phyloP scores from a whole-genome alignment of 2,329 filamentous ascomycete genomes.

The Arthrinium puccinioides region DNA sequence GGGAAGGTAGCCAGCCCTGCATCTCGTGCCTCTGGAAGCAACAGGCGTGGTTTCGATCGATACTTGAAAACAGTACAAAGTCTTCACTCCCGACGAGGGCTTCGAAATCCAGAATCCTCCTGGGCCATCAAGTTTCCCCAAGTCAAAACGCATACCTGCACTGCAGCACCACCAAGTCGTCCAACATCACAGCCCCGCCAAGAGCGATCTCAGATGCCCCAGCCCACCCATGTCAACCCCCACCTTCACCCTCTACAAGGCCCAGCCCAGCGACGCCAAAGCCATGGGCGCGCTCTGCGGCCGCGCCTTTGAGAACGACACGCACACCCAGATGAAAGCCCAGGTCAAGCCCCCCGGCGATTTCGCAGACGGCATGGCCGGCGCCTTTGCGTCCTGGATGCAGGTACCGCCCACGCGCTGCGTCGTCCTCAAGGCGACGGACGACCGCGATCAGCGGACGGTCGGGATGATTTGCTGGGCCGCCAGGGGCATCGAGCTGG shows the following conservation, averaged over 20 bases:
- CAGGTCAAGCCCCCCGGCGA: slow-evolving; percentile 19
- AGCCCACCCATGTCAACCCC: background rate
- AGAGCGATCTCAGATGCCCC: no score
- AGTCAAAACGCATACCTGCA: no score
- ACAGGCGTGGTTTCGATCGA: no score
- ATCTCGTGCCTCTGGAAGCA: no score
- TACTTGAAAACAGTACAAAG: no score
- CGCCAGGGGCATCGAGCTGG: slow-evolving; percentile 16
- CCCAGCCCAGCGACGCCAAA: slow-evolving; percentile 19
- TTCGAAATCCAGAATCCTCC: no score
- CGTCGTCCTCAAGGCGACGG: slow-evolving; percentile 24
- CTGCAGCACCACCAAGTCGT: no score
- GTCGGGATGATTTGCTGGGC: slow-evolving; percentile 28
- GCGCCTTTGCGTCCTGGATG: slow-evolving; percentile 14
- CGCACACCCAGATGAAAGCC: slow-evolving; percentile 26
- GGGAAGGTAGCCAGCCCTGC: no score
- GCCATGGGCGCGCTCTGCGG: slow-evolving; percentile 21
- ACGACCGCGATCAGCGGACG: slow-evolving; percentile 18
- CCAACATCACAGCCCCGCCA: no score
- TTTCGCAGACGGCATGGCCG: slow-evolving; percentile 16
- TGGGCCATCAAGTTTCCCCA: no score
- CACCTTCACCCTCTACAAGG: slow-evolving; percentile 12
- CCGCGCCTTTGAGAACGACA: slow-evolving; percentile 21
- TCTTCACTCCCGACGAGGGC: no score
- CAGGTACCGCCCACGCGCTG: slow-evolving; percentile 12